phyloP scores from a whole-genome alignment of 1,284 basidiomycete genomes.

The Trichosporon sp. region DNA sequence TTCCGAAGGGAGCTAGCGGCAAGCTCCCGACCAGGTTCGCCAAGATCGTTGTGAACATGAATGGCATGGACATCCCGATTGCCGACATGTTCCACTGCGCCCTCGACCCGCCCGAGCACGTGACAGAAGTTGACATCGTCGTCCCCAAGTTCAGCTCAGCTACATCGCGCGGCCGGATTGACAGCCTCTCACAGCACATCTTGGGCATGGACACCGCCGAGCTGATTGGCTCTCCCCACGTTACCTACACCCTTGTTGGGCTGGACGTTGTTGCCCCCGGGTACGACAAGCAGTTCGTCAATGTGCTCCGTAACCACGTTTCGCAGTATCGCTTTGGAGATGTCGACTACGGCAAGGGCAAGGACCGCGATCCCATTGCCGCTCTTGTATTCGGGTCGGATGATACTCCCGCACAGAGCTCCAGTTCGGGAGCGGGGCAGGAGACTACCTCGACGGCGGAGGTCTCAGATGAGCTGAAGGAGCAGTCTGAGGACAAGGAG shows the following conservation, averaged over 20 bases:
- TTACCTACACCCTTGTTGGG: neutral
- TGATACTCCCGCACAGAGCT: too few species aligned
- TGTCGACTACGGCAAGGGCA: neutral
- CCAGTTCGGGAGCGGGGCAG: neutral
- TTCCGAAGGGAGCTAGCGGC: neutral
- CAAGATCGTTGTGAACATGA: neutral
- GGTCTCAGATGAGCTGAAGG: neutral
- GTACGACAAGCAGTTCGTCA: neutral
- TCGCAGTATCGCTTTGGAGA: neutral
- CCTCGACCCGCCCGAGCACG: neutral
- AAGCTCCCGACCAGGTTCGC: neutral
- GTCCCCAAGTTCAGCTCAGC: neutral
- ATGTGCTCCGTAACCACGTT: neutral
- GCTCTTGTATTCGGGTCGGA: too few species aligned
- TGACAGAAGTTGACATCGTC: neutral
- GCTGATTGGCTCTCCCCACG: neutral
- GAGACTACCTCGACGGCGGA: neutral
- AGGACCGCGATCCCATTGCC: too few species aligned
- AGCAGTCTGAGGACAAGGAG: neutral
- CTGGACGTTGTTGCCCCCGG: neutral
- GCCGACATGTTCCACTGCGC: neutral
- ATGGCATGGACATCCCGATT: neutral
- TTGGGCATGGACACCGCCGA: neutral
- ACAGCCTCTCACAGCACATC: neutral
- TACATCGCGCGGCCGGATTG: neutral